A percentile compares a stretch with the other conserved stretches of the same genome.
These are phyloP conservation scores for Chlorella sp. DNA, from an alignment of 139 green algal genomes.

Conservation along the genomic window DNA sequence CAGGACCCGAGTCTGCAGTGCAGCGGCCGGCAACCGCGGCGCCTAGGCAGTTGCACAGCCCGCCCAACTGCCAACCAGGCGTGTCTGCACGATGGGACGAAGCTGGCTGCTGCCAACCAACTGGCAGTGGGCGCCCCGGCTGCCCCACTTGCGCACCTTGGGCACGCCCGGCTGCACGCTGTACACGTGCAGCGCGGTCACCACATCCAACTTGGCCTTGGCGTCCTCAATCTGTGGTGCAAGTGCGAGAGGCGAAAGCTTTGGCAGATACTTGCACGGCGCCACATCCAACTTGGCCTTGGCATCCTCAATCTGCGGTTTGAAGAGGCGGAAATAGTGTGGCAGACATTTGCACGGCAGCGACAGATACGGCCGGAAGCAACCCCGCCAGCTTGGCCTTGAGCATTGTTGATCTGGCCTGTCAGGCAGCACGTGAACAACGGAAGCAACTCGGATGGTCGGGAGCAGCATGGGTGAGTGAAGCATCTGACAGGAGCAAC, in stretches of 20 bases:
- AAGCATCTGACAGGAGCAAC: too few species aligned
- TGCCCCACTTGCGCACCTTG: slow-evolving; percentile 21
- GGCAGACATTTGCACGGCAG: too few species aligned
- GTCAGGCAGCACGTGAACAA: not conserved
- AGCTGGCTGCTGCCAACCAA: too few species aligned
- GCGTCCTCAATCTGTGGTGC: slow-evolving; percentile 40
- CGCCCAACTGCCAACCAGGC: too few species aligned
- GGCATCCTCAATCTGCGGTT: slow-evolving; percentile 38
- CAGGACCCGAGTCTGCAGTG: too few species aligned
- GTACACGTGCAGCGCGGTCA: slow-evolving; percentile 64
- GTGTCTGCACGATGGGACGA: too few species aligned
- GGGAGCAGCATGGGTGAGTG: not conserved
- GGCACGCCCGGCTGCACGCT: slow-evolving; percentile 54
- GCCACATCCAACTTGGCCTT: slow-evolving; percentile 34
- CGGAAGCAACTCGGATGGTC: not conserved
- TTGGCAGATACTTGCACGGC: slow-evolving; percentile 26
- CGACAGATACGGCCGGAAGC: too few species aligned
- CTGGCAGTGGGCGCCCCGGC: too few species aligned
- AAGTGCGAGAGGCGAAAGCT: not conserved
- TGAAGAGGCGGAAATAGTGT: too few species aligned
- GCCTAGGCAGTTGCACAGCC: too few species aligned
- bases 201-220: slow-evolving; percentile 25
- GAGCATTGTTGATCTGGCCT: not conserved
- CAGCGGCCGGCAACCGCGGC: too few species aligned
- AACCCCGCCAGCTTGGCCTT: too few species aligned